A percentile compares a stretch with the other conserved stretches of the same genome.
phyloP scores from a whole-genome alignment of 805 yeast genomes.

The Candida boleticola region DNA sequence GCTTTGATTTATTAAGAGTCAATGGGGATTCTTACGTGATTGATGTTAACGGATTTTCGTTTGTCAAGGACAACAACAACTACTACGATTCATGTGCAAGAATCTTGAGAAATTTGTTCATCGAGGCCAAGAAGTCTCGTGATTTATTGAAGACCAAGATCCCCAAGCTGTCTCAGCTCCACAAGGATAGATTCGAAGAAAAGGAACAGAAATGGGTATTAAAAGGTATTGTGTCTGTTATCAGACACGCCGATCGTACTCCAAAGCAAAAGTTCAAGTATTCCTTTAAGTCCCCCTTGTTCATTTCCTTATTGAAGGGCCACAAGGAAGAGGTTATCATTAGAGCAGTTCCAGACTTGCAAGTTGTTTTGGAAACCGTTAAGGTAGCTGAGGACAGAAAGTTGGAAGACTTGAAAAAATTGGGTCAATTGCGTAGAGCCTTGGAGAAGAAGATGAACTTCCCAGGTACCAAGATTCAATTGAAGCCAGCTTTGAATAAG shows the following conservation, averaged over 20 bases:
- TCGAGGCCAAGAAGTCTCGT: constrained; percentile 46
- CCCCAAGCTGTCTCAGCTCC: constrained; percentile 31
- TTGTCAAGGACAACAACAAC: constrained; percentile 85
- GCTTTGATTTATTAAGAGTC: constrained; percentile 90
- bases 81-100: constrained; percentile 84
- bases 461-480: constrained; percentile 95
- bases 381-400: constrained; percentile 74
- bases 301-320: constrained; percentile 84
- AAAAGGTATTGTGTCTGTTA: constrained; percentile 86
- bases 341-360: constrained; percentile 81
- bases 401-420: constrained; percentile 77
- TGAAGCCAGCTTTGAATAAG: constrained; percentile 77
- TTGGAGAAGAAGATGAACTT: constrained; percentile 83
- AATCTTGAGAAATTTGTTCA: constrained; percentile 72
- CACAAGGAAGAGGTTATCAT: constrained; percentile 95
- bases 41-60: constrained; percentile 97
- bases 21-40: constrained; percentile 87
- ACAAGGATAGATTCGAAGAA: constrained; percentile 47
- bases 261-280: constrained; percentile 98
- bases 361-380: constrained; percentile 82
- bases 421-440: constrained; percentile 74
- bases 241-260: constrained; percentile 97
- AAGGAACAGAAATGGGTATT: constrained; percentile 92
- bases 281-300: constrained; percentile 84
- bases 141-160: constrained; percentile 38